Conservation (phyloP, 495 filamentous ascomycete genomes). For the Opeltia flavorubescens region DNA sequence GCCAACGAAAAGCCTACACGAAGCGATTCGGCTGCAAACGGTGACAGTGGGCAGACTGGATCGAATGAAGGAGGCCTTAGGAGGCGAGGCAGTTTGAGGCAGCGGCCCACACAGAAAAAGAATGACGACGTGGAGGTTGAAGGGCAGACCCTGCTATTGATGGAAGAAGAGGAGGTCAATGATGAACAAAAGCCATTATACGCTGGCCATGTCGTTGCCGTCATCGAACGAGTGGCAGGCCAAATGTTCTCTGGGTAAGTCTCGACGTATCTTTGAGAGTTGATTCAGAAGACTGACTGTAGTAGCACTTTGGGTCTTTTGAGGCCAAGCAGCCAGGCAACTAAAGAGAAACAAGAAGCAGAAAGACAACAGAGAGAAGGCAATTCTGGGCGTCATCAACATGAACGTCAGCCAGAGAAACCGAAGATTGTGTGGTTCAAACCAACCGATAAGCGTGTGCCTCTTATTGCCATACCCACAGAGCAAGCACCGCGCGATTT, state of each 20-base stretch:
- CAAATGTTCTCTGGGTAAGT: constrained; percentile 91
- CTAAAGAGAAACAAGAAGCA: constrained; percentile 98
- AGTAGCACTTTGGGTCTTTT: constrained; percentile 68
- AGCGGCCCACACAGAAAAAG: constrained; percentile 98
- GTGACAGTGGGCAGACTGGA: constrained; percentile 46
- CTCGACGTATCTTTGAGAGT: background rate
- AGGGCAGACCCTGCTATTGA: constrained; percentile 87
- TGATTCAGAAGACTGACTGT: constrained; percentile 5
- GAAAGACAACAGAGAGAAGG: constrained; percentile 88
- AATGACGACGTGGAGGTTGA: constrained; percentile 99
- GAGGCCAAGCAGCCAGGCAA: constrained; percentile 94
- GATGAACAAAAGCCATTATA: constrained; percentile 96
- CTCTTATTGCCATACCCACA: constrained; percentile 93
- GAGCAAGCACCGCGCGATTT: constrained; percentile 97
- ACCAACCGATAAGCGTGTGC: constrained; percentile 96
- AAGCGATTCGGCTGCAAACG: constrained; percentile 48
- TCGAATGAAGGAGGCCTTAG: constrained; percentile 64
- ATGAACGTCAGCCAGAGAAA: constrained; percentile 81
- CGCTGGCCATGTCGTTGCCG: constrained; percentile 91
- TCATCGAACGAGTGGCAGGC: constrained; percentile 89
- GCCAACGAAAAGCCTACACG: constrained; percentile 52
- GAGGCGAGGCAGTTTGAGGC: constrained; percentile 82
- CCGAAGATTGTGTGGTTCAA: constrained; percentile 99
- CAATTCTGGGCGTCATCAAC: constrained; percentile 55
- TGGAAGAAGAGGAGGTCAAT: constrained; percentile 97